Evolutionary conservation across 768 basidiomycete genomes (phyloP), one percentile per base, ranked within the genome.

Genomic region (Galerina marginata): DNA sequence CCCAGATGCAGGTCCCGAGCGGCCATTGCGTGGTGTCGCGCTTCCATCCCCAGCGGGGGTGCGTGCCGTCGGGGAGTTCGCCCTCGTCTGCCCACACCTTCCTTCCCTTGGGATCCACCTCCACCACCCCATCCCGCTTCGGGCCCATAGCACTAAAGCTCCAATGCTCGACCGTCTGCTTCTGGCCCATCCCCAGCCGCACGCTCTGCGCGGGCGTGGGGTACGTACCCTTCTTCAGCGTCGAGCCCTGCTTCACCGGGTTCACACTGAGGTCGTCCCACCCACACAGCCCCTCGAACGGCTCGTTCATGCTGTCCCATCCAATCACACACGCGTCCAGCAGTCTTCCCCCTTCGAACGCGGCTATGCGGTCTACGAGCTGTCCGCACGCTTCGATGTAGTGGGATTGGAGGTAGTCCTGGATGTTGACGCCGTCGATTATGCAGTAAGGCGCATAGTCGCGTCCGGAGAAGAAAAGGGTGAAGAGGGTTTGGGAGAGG

Each of bases 251-350:
- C 37, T 82, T 75, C 14, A 75, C 76, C 0, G 94, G 91, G 45
- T 89, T 86, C 11, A 71, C 60, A 52, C 80, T 82, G 29, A 99
- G 78, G 71, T 96, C 87, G 0, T 81, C 78, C 74, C 90, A 90
- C 2, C 80, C 81, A 36, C 75, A 82, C 42, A 93, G 80, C 0
- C 97, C 97, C 65, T 96, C 92, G 39, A 87, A 87, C 0, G 97
- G 96, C 73, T 99, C 97, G 72, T 99, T 99, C 74, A 98, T 77
- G 66, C 88, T 90, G 71, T 99, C 97, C 97, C 96, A 99, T 0
- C 97, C 97, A 49, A 99, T 89, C 10, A 99, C 84, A 64, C 94
- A 95, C 42, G 87, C 86, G 33, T 99, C 95, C 20, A 92, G 71
- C 39, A 98, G 73, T 37, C 85, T 89, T 0, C 90, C 91, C 0